Conservation (phyloP, 2,329 filamentous ascomycete genomes). For the Colletotrichum endophyticum region DNA sequence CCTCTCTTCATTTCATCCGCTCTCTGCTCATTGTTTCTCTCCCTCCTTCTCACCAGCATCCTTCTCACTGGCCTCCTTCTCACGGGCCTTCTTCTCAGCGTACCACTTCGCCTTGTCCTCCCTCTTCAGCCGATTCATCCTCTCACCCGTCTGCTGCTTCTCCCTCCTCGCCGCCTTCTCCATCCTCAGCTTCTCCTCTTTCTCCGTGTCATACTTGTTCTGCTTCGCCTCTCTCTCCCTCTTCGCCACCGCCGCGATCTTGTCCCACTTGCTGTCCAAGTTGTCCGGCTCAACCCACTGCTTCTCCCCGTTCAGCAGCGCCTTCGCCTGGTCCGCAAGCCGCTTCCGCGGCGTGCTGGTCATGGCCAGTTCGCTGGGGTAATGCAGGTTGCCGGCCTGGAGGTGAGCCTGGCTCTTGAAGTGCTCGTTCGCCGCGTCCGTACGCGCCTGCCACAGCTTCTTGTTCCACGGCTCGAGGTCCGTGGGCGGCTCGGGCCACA, state of each 20-base stretch:
- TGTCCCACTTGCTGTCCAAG: constrained; percentile 28
- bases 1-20: constrained; percentile 21
- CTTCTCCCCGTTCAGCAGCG: constrained; percentile 62
- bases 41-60: constrained; percentile 13
- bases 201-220: not conserved
- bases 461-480: constrained; percentile 70
- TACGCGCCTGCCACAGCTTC: constrained; percentile 58
- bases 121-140: too few relatives aligned
- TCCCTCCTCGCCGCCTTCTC: not conserved
- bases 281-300: constrained; percentile 46
- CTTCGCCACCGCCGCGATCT: constrained; percentile 30
- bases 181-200: not conserved
- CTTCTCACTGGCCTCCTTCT: too few relatives aligned
- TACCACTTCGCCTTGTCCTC: too few relatives aligned
- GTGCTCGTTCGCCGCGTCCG: constrained; percentile 47
- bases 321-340: constrained; percentile 58
- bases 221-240: not conserved
- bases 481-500: constrained; percentile 77
- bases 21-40: constrained; percentile 16
- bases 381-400: constrained; percentile 25
- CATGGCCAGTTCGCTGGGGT: constrained; percentile 32
- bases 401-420: constrained; percentile 36
- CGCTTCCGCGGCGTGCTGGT: constrained; percentile 47
- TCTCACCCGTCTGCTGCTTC: too few relatives aligned
- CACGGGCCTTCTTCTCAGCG: too few relatives aligned